Base-by-base conservation (phyloP, 306 rosid genomes). In the Morella rubra region DNA sequence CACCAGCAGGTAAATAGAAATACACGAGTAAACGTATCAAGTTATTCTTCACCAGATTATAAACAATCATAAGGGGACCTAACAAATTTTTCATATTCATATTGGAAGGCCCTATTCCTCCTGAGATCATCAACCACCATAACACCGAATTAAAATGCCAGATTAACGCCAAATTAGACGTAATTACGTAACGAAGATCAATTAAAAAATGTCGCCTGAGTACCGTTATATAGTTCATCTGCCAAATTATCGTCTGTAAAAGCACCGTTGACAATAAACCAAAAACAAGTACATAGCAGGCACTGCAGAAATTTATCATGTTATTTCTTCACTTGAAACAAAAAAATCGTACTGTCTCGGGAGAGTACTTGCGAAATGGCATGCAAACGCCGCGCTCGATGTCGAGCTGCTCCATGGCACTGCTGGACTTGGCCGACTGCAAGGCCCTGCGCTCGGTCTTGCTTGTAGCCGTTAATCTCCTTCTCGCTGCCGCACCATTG, bases 341-440 rank as follows among this genome's bases (percentile, higher is more conserved):
- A 71, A 52, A 74, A 80, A 77, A 47, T 56, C 96, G 44, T 92
- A 95, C 99, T 69, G 71, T 89, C 79, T 92, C 91, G 19, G 99
- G 99, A 76, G 97, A 84, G 82, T 95, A 95, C 90, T 95, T 95
- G 89, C 97, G 97, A 84, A 89, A 96, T 22, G 99, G 99, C 60
- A 91, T 72, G 72, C 99, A 92, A 19, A 96, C 99, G 32, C 99
- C 99, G 9, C 99, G 99, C 86, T 96, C 99, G 81, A 96, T 77
- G 41, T 96, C 99, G 44, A 92, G 99, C 89, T 82, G 96, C 86
- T 96, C 98, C 84, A 96, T 74, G 56, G 99, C 99, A 79, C 81
- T 76, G 82, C 84, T 89, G 6, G 91, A 67, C 54, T 85, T 90
- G 42, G 76, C 75, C 79, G 42, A 3, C 53, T 73, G 74, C 83